phyloP scores from a whole-genome alignment of 1,284 basidiomycete genomes.

The Boletus mariae region DNA sequence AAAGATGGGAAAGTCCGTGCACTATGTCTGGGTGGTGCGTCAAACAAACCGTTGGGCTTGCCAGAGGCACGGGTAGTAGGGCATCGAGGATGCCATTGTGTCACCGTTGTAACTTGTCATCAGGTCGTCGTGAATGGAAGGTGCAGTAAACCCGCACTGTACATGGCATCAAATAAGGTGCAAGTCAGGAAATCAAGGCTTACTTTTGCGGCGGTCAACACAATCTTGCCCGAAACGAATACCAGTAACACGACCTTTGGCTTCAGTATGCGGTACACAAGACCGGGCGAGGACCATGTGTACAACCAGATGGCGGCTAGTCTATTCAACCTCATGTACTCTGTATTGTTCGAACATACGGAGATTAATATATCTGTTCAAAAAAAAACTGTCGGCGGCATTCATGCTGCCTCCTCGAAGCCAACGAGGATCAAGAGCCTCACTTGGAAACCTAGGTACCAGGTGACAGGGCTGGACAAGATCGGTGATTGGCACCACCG shows the following conservation, averaged over 20 bases:
- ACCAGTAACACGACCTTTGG: conserved; percentile 98
- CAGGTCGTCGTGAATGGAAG: too few relatives aligned
- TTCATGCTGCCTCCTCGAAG: neutral
- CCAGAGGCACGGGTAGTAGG: too few relatives aligned
- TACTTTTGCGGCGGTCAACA: conserved; percentile 98
- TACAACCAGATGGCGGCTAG: too few relatives aligned
- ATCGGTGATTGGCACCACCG: neutral
- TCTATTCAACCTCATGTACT: too few relatives aligned
- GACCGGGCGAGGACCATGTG: conserved; percentile 84
- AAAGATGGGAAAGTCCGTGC: conserved; percentile 34
- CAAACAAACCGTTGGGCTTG: too few relatives aligned
- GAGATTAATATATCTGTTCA: neutral
- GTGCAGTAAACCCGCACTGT: too few relatives aligned
- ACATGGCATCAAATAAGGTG: too few relatives aligned
- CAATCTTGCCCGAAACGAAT: conserved; percentile 99
- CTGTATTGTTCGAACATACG: neutral
- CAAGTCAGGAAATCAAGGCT: conserved; percentile 18
- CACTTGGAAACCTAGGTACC: conserved; percentile 5
- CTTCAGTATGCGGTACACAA: conserved; percentile 99
- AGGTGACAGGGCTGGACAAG: conserved; percentile 10
- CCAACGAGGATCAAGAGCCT: neutral
- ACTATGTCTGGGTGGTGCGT: conserved; percentile 31
- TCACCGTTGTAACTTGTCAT: too few relatives aligned
- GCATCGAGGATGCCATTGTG: too few relatives aligned
- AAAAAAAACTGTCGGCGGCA: neutral